Evolutionary conservation across 2,329 filamentous ascomycete genomes (phyloP).

Genomic region (Curvularia sp.): DNA sequence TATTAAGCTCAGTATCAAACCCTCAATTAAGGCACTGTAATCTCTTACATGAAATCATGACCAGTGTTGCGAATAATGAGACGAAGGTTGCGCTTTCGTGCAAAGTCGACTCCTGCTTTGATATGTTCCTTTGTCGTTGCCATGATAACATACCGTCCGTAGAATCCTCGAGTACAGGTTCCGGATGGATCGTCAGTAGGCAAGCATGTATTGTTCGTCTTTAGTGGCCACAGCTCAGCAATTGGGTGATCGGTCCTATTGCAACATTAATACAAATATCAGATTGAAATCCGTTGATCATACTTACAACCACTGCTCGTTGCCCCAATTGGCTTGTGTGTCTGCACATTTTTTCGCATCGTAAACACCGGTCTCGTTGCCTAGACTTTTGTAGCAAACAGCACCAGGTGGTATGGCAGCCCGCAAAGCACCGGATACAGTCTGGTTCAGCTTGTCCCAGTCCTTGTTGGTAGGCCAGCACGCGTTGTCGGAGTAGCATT

Average conservation of each 20-base stretch:
- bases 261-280: background rate
- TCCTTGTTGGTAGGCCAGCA: conserved; percentile 42
- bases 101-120: conserved; percentile 46
- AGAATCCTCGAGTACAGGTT: conserved; percentile 43
- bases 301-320: conserved; percentile 45
- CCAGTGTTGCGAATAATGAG: conserved; percentile 47
- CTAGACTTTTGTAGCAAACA: conserved; percentile 37
- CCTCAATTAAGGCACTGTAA: background rate
- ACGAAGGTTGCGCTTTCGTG: conserved; percentile 40
- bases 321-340: conserved; percentile 33
- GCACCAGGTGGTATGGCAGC: conserved; percentile 41
- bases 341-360: conserved; percentile 38
- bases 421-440: conserved; percentile 38
- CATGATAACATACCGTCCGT: conserved; percentile 44
- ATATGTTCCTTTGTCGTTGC: conserved; percentile 44
- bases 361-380: conserved; percentile 33
- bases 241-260: conserved; percentile 43
- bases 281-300: background rate
- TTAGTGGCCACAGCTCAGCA: conserved; percentile 43
- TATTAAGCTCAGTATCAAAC: background rate
- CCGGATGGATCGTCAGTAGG: conserved; percentile 33
- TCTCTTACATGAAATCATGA: conserved; percentile 43
- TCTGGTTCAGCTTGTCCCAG: conserved; percentile 41
- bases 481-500: conserved; percentile 46
- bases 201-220: conserved; percentile 46